Evolutionary conservation across 2,329 filamentous ascomycete species (phyloP).

Genomic region (Pyrenochaeta sp.): DNA sequence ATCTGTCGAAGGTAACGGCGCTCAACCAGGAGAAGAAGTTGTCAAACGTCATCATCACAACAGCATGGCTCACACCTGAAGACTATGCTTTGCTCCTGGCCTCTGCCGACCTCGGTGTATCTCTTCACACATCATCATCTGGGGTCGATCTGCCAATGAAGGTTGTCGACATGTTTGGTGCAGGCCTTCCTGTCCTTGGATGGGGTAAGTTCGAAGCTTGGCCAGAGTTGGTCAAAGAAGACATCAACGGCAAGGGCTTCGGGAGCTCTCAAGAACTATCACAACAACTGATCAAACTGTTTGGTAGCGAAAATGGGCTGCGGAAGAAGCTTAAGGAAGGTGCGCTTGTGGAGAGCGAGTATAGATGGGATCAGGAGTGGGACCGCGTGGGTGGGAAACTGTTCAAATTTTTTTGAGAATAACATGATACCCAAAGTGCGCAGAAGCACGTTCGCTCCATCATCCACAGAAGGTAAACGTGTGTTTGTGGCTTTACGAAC

Average conservation of each 20-base stretch:
- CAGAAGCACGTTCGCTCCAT: too few species aligned
- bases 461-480: too few species aligned
- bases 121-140: constrained; percentile 90
- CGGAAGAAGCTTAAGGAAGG: constrained; percentile 71
- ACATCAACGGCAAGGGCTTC: constrained; percentile 87
- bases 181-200: constrained; percentile 87
- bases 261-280: constrained; percentile 73
- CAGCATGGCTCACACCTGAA: constrained; percentile 83
- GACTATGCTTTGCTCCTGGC: constrained; percentile 88
- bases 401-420: constrained; percentile 53
- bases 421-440: not conserved
- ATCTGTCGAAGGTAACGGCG: constrained; percentile 70
- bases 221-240: constrained; percentile 87
- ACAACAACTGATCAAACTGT: constrained; percentile 69
- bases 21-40: constrained; percentile 71
- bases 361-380: constrained; percentile 95
- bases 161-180: constrained; percentile 98
- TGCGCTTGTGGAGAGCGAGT: constrained; percentile 74
- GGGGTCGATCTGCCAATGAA: constrained; percentile 99
- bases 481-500: too few species aligned
- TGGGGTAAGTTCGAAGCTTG: constrained; percentile 90
- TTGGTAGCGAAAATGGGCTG: constrained; percentile 63
- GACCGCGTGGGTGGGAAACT: constrained; percentile 79
- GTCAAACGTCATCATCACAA: constrained; percentile 74
- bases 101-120: constrained; percentile 87